Evolutionary conservation across 116 monocot species (phyloP), one percentile per base, ranked within the genome.

Genomic region (Trichopus zeylanicus): DNA sequence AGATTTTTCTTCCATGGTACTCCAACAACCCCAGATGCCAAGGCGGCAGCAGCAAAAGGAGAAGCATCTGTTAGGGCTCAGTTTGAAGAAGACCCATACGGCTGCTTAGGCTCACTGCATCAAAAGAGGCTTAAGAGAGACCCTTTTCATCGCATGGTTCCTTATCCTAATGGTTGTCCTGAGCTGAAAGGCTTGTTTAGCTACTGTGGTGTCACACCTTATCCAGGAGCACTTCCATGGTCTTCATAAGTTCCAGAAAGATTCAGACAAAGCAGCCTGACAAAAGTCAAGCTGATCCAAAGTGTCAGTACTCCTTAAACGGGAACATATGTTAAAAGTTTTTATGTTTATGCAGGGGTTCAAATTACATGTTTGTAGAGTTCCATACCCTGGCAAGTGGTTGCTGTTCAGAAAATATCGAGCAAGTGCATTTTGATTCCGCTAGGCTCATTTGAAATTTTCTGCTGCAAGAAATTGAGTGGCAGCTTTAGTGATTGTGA

Each of bases 131-230:
- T 97, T 11, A 77, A 84, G 51, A 75, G 91, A 48, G 97, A 97
- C 59, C 97, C 97, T 28, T 97, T 97, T 64, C 97, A 85, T 59
- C 75, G 91, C 8, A 52, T 69, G 0, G 66, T 91, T n/a, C 91
- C 91, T 1, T 91, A 97, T 49, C 97, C 97, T 25, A 56, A 58
- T 32, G 91, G 91, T 6, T 97, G 97, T 72, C 91, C 97, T 9
- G 91, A 97, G 58, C 56, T 97, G 42, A 82, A 71, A 61, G 73
- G 57, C 42, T 53, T 97, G 62, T 91, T 97, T 64, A 78, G 64
- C 46, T 91, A 97, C 65, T 97, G 90, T 57, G 97, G 97, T 22
- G 58, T 81, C 0, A 33, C 54, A 31, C 84, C 87, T 48, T 97
- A 81, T 73, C 71, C 81, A 20, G 91, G 85, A 16, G 35, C 37